These are phyloP conservation scores for Dactylellina parvicollis DNA, from an alignment of 2,329 filamentous ascomycete species.

Conservation along the genomic window DNA sequence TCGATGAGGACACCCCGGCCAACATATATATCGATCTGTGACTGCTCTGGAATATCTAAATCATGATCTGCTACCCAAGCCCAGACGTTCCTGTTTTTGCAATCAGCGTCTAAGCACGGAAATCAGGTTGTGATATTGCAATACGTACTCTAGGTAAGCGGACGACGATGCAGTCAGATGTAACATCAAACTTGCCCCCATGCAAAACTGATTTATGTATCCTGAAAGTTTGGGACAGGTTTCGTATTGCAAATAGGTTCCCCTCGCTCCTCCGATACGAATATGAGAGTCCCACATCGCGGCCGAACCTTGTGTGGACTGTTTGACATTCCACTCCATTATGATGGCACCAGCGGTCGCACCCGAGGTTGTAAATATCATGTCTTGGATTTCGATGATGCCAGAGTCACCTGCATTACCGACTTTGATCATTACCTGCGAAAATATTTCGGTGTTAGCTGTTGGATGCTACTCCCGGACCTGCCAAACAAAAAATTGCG, in stretches of 20 bases:
- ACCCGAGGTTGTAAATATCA: conserved; percentile 75
- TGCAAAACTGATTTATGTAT: conserved; percentile 72
- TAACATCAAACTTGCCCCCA: conserved; percentile 76
- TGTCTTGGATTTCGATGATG: conserved; percentile 75
- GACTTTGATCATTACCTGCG: conserved; percentile 67
- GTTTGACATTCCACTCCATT: conserved; percentile 77
- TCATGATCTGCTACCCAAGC: conserved; percentile 87
- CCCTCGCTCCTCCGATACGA: conserved; percentile 84
- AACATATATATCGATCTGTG: conserved; percentile 70
- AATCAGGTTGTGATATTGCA: conserved; percentile 66
- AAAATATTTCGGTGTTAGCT: no score
- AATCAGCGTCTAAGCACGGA: background rate
- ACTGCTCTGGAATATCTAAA: conserved; percentile 62
- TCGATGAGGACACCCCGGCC: conserved; percentile 67
- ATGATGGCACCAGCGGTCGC: conserved; percentile 74
- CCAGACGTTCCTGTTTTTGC: conserved; percentile 65
- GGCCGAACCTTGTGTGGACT: conserved; percentile 61
- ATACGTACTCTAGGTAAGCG: conserved; percentile 74
- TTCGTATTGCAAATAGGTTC: conserved; percentile 81
- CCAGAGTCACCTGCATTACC: conserved; percentile 72
- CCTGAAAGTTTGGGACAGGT: conserved; percentile 78
- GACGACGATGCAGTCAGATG: conserved; percentile 72
- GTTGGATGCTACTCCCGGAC: no score
- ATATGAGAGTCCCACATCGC: conserved; percentile 92
- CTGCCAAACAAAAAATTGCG: no score